Evolutionary conservation across 352 stramenopile species (phyloP).

Genomic region (Phytophthora meadii): DNA sequence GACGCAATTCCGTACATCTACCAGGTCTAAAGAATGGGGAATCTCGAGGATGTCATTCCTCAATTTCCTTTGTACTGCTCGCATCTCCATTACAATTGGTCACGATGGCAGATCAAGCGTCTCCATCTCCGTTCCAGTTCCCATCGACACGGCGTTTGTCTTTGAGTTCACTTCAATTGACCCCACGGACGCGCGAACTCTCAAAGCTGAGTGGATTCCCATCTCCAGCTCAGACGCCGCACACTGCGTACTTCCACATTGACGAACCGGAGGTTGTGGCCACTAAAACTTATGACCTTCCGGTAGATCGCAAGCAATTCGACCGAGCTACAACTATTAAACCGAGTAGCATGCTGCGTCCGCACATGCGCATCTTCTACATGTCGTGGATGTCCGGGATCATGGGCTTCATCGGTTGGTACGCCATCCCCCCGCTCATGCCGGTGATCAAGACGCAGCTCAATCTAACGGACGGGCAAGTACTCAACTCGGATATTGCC

Average conservation of each 20-base stretch:
- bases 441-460: constrained; percentile 90
- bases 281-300: constrained; percentile 50
- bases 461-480: constrained; percentile 83
- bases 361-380: constrained; percentile 96
- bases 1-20: too few relatives aligned
- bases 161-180: constrained; percentile 32
- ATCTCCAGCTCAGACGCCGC: constrained; percentile 27
- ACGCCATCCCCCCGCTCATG: constrained; percentile 94
- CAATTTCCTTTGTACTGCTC: constrained; percentile 13
- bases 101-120: constrained; percentile 25
- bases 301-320: constrained; percentile 62
- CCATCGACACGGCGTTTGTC: constrained; percentile 21
- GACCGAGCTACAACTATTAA: constrained; percentile 83
- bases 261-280: constrained; percentile 30
- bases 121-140: constrained; percentile 12
- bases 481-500: constrained; percentile 93
- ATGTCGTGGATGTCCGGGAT: constrained; percentile 93
- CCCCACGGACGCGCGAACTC: constrained; percentile 24
- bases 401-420: constrained; percentile 95
- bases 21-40: too few relatives aligned
- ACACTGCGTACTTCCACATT: constrained; percentile 31
- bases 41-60: constrained; percentile 13
- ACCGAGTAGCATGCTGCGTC: constrained; percentile 77
- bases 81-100: background rate
- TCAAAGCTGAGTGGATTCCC: constrained; percentile 24